Base-by-base conservation (phyloP, 2,329 filamentous ascomycete genomes). In the Xylaria sp. region DNA sequence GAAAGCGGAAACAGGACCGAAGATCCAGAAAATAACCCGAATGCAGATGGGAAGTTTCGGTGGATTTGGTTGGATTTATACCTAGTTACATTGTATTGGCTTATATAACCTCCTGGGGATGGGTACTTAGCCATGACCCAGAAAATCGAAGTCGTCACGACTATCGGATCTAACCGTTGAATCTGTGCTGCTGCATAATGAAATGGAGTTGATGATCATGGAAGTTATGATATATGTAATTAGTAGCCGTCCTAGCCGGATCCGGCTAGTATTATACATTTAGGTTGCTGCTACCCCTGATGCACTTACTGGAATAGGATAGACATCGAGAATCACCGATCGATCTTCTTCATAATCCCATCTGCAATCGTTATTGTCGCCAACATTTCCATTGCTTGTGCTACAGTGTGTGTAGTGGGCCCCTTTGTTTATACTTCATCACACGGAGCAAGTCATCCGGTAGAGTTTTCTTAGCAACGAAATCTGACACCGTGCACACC, bases 121-220 rank as follows among this genome's bases (percentile, higher is more conserved):
- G 28, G 28, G 18, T 36, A 20, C 30, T 18, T 8, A 56, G 9
- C 28, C 20, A 28, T 23, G 34, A 28, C 39, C 34, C n/a, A 28
- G 28, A 32, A 23, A 41, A 28, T 56, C 53, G 53, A 25, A 23
- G 53, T 56, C 53, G 53, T 56, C 53, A 56, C 34, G 53, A 56
- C 53, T 56, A 41, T 41, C 10, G 53, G 23, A 56, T 56, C 53
- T 39, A 25, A 32, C 32, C 53, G 32, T 36, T 55, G 30, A 23
- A 46, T 46, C 43, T 12, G 23, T 23, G 25, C n/a, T 25, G 13
- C n/a, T 52, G 25, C 25, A 52, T 52, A 30, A 28, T 52, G 25
- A 30, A 52, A 52, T 52, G 13, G 28, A 28, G 28, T 52, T 28
- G 15, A 46, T 46, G 12, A 13, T 28, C 28, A 52, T 30, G 46